Conservation (phyloP, 148 eudicot species). For the Fallopia convolvulus region DNA sequence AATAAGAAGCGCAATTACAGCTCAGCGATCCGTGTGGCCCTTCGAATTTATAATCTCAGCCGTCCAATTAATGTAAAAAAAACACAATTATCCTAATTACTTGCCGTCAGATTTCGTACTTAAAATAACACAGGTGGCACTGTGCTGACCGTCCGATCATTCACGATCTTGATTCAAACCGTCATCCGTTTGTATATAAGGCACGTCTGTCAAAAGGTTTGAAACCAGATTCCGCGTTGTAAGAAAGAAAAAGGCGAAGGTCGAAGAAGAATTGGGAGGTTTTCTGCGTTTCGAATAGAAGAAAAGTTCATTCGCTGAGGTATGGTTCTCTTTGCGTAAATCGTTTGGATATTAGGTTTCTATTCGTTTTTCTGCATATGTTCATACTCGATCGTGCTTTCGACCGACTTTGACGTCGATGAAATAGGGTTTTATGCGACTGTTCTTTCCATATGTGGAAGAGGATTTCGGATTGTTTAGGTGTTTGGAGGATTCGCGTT, state of each 20-base stretch:
- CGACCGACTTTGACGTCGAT: background rate
- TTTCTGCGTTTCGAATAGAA: background rate
- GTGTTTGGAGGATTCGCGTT: background rate
- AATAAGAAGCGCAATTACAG: background rate
- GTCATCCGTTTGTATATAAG: constrained; percentile 19
- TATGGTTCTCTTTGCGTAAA: background rate
- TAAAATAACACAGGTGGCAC: background rate
- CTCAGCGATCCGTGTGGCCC: constrained; percentile 25
- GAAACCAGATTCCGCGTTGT: background rate
- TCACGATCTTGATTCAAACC: background rate
- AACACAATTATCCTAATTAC: constrained; percentile 24
- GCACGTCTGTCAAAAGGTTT: background rate
- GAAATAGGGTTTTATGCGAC: background rate
- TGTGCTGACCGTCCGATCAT: constrained; percentile 16
- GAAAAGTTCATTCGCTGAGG: background rate
- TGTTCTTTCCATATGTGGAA: no score
- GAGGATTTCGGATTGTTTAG: no score
- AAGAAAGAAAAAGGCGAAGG: background rate
- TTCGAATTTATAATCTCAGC: constrained; percentile 18
- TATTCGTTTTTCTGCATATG: background rate
- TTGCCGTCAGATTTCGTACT: constrained; percentile 29
- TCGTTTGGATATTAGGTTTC: background rate
- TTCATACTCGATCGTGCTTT: background rate
- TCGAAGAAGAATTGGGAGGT: background rate
- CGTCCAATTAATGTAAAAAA: constrained; percentile 26